These are phyloP conservation scores for Caryocar brasiliense DNA, from an alignment of 441 rosid species.

Conservation along the genomic window DNA sequence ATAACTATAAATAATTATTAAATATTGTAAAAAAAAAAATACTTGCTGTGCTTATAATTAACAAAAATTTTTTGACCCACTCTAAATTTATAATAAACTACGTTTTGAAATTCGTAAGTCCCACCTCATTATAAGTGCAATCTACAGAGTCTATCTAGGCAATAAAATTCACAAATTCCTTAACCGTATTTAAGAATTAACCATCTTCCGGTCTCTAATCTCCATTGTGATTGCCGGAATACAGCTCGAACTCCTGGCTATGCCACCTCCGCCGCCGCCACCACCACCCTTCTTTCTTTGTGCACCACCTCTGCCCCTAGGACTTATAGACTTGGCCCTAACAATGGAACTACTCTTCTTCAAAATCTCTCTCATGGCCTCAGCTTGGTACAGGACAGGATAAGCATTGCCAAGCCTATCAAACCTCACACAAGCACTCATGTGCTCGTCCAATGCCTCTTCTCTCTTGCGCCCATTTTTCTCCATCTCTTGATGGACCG, in stretches of 20 bases:
- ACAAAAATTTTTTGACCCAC: too few relatives aligned
- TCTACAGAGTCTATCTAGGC: too few relatives aligned
- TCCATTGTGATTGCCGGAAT: slow-evolving; percentile 72
- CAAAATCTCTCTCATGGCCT: slow-evolving; percentile 81
- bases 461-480: slow-evolving; percentile 47
- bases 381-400: slow-evolving; percentile 73
- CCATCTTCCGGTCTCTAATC: too few relatives aligned
- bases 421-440: slow-evolving; percentile 66
- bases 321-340: slow-evolving; percentile 47
- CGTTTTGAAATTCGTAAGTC: too few relatives aligned
- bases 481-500: slow-evolving; percentile 77
- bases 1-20: too few relatives aligned
- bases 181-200: too few relatives aligned
- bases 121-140: too few relatives aligned
- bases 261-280: too few relatives aligned
- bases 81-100: too few relatives aligned
- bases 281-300: slow-evolving; percentile 35
- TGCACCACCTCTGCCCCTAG: slow-evolving; percentile 22
- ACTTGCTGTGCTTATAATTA: too few relatives aligned
- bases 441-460: slow-evolving; percentile 62
- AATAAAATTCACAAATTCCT: too few relatives aligned
- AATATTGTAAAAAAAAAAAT: too few relatives aligned
- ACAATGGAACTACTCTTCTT: slow-evolving; percentile 29
- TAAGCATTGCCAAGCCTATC: slow-evolving; percentile 67
- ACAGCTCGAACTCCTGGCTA: slow-evolving; percentile 82